Evolutionary conservation across 192 early-diverging fungal species (phyloP).

Genomic region (Gigaspora rosea): DNA sequence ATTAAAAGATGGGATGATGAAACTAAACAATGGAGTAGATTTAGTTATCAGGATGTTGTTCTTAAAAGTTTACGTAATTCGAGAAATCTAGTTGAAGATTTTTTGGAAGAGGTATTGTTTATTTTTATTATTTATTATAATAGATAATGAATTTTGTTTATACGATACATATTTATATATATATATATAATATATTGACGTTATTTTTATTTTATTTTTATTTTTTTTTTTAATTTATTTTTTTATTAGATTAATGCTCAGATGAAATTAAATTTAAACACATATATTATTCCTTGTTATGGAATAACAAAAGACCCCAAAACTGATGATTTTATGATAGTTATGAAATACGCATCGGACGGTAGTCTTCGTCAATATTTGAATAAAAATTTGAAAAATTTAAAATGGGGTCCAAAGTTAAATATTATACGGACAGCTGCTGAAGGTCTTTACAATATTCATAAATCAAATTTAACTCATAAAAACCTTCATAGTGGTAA

Average conservation of each 20-base stretch:
- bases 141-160: no score
- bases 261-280: not conserved
- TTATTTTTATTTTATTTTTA: no score
- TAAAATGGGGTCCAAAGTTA: not conserved
- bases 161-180: no score
- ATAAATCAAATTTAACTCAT: not conserved
- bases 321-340: conserved; percentile 2
- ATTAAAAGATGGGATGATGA: no score
- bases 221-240: no score
- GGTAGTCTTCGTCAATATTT: not conserved
- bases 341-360: not conserved
- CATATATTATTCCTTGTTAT: not conserved
- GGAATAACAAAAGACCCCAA: conserved; percentile 10
- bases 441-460: not conserved
- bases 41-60: not conserved
- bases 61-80: not conserved
- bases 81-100: not conserved
- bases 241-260: not conserved
- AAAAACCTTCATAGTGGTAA: conserved; percentile 9
- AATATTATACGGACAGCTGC: not conserved
- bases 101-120: not conserved
- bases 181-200: no score
- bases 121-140: no score
- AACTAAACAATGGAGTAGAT: not conserved
- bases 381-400: not conserved